These are phyloP conservation scores for Whalleya microplaca DNA, from an alignment of 2,329 filamentous ascomycete genomes.

Conservation along the genomic window DNA sequence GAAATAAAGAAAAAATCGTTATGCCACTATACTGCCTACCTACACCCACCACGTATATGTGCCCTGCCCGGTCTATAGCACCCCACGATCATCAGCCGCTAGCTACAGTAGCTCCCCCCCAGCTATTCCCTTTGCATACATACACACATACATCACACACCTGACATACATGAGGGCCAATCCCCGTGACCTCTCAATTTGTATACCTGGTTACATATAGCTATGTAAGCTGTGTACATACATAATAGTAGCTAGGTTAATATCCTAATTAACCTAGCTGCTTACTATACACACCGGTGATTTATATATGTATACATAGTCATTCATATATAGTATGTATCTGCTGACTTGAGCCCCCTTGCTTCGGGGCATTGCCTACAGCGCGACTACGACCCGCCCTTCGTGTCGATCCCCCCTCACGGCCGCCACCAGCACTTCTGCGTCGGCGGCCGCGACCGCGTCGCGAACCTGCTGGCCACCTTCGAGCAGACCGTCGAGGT, in stretches of 20 bases:
- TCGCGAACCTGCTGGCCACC: conserved; percentile 38
- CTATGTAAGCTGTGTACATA: background rate
- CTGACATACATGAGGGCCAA: background rate
- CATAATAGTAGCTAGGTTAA: too few species aligned
- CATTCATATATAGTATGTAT: too few species aligned
- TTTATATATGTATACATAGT: too few species aligned
- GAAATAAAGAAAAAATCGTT: background rate
- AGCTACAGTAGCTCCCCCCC: background rate
- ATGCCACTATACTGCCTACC: background rate
- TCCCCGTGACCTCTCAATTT: background rate
- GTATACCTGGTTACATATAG: background rate
- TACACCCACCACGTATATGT: conserved; percentile 10
- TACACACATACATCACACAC: too few species aligned
- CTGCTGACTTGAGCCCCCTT: conserved; percentile 26
- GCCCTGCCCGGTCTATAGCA: conserved; percentile 3
- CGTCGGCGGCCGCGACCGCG: conserved; percentile 55
- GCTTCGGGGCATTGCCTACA: conserved; percentile 22
- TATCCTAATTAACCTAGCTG: too few species aligned
- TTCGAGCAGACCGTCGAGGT: conserved; percentile 44
- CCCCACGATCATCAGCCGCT: background rate
- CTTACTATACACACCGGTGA: too few species aligned
- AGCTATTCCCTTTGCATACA: background rate
- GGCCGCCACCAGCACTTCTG: conserved; percentile 68
- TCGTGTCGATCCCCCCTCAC: conserved; percentile 54
- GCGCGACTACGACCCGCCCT: conserved; percentile 40